phyloP scores from a whole-genome alignment of 2,329 filamentous ascomycete species.

The Diaporthe destruens region DNA sequence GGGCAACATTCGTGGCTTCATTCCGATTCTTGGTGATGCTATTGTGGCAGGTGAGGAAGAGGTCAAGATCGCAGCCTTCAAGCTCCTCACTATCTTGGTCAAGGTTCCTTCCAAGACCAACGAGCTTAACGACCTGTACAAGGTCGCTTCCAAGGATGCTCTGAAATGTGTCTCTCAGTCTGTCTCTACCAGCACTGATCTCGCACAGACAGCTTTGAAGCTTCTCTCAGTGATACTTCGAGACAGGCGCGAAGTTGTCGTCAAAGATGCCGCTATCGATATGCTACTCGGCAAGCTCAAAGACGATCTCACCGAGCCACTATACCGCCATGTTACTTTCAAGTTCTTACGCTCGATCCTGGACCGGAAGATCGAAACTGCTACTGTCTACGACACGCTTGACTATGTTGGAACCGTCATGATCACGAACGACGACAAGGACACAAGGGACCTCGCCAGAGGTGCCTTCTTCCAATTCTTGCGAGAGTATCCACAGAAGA shows the following conservation, averaged over 20 bases:
- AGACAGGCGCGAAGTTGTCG: conserved; percentile 79
- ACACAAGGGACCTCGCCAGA: conserved; percentile 87
- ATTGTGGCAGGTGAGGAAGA: conserved; percentile 89
- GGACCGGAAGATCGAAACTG: conserved; percentile 85
- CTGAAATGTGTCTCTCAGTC: conserved; percentile 83
- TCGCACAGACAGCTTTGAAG: conserved; percentile 90
- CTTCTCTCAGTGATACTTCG: conserved; percentile 86
- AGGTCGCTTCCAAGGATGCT: conserved; percentile 87
- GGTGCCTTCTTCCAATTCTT: conserved; percentile 95
- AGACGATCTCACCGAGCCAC: conserved; percentile 90
- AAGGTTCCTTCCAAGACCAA: conserved; percentile 84
- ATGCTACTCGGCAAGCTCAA: conserved; percentile 85
- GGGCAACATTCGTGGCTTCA: conserved; percentile 84
- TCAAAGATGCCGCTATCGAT: conserved; percentile 86
- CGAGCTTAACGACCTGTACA: conserved; percentile 72
- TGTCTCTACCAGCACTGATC: conserved; percentile 82
- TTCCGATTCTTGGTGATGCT: conserved; percentile 90
- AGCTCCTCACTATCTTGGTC: conserved; percentile 85
- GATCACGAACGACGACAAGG: conserved; percentile 94
- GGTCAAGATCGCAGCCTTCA: conserved; percentile 88
- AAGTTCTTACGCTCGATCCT: conserved; percentile 92
- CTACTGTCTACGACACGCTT: conserved; percentile 89
- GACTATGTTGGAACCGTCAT: conserved; percentile 92
- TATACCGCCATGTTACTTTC: conserved; percentile 93
- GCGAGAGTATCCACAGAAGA: conserved; percentile 92